phyloP scores from a whole-genome alignment of 2,329 filamentous ascomycete species.

The Aspergillus pseudoviridinutans region DNA sequence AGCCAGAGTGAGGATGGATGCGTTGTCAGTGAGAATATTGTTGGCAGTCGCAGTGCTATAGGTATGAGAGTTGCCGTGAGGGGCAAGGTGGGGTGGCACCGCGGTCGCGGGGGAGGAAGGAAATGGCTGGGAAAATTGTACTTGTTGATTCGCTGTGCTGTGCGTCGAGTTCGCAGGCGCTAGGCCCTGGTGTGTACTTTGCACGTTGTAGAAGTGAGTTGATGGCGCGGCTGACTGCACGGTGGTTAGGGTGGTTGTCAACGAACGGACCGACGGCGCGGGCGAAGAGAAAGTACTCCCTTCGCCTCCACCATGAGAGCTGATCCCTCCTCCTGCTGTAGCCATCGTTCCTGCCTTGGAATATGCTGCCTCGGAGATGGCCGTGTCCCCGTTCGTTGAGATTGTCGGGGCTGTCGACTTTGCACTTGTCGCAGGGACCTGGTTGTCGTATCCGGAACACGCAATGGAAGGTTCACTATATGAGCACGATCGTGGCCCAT shows the following conservation, averaged over 20 bases:
- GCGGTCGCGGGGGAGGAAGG: conserved; percentile 57
- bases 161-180: conserved; percentile 35
- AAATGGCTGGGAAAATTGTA: conserved; percentile 59
- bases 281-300: conserved; percentile 64
- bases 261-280: conserved; percentile 60
- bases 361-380: conserved; percentile 68
- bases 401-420: conserved; percentile 75
- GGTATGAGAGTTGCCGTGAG: conserved; percentile 51
- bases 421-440: conserved; percentile 58
- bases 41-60: conserved; percentile 60
- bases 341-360: conserved; percentile 78
- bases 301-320: conserved; percentile 63
- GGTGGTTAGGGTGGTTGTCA: conserved; percentile 63
- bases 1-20: conserved; percentile 61
- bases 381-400: conserved; percentile 76
- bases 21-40: conserved; percentile 62
- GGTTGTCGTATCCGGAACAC: conserved; percentile 58
- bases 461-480: conserved; percentile 58
- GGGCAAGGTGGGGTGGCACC: conserved; percentile 56
- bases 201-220: conserved; percentile 39
- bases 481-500: conserved; percentile 53
- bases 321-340: conserved; percentile 58
- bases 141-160: conserved; percentile 34
- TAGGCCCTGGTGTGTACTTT: conserved; percentile 28
- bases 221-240: conserved; percentile 60